A percentile compares a stretch with the other conserved stretches of the same genome.
Conservation (phyloP, 2,329 filamentous ascomycete species). For the Colletotrichum karsti region DNA sequence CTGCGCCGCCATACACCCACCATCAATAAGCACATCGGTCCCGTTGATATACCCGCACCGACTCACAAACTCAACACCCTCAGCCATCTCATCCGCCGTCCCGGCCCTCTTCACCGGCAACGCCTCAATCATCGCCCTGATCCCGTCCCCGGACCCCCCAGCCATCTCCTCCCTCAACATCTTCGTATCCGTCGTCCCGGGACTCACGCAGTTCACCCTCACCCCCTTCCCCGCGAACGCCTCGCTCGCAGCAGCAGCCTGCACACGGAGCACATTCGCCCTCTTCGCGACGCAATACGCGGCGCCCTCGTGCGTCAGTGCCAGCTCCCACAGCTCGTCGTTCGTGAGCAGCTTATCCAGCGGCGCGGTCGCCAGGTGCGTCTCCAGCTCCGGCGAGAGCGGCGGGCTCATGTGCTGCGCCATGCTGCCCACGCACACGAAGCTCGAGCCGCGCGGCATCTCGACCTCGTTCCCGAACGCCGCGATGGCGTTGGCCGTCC, state of each 20-base stretch:
- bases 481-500: slow-evolving; percentile 3
- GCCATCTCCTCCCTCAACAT: slow-evolving; percentile 13
- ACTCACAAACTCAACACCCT: slow-evolving; percentile 2
- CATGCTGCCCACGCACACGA: slow-evolving; percentile 7
- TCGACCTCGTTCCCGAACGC: background rate
- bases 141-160: background rate
- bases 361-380: background rate
- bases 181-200: slow-evolving; percentile 5
- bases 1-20: background rate
- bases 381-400: background rate
- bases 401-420: background rate
- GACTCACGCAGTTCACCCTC: slow-evolving; percentile 6
- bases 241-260: background rate
- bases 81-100: slow-evolving; percentile 3
- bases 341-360: background rate
- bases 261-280: background rate
- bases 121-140: background rate
- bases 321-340: background rate
- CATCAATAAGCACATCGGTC: background rate
- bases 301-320: background rate
- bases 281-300: slow-evolving; percentile 8
- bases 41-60: slow-evolving; percentile 8
- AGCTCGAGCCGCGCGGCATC: background rate
- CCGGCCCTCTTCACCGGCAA: slow-evolving; percentile 8
- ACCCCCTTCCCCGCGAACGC: background rate